Evolutionary conservation across 345 rosid genomes (phyloP), one percentile per base, ranked within the genome.

Genomic region (Rhizophora apiculata): DNA sequence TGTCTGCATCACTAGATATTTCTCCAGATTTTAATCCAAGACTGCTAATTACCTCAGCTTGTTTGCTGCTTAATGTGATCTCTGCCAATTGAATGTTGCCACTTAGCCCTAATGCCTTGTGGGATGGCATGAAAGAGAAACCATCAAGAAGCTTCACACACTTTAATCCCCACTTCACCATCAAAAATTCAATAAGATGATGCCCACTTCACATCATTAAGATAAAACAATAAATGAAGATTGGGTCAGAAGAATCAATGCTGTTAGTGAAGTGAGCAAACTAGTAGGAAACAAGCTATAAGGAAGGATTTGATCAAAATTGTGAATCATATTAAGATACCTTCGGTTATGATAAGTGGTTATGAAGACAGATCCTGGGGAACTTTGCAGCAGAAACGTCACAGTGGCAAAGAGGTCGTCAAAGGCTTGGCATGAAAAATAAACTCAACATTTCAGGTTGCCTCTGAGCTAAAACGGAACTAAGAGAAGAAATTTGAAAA

Each of bases 281-380:
- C 24, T 34, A 7, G 5, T 31, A 54, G 39, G n/a, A 16, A 26
- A 62, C 43, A 60, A 24, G 52, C 18, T 18, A 53, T 2, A 46
- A 8, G 19, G 20, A 61, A 24, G 22, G 65, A 29, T 34, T n/a
- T 30, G n/a, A 64, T 31, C 58, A 73, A 36, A 61, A 66, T n/a
- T 49, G 73, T 11, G 37, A 24, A 62, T 34, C 37, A 34, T 8
- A 34, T 8, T 8, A 1, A n/a, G 53, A 22, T 84, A 93, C 98
- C 98, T 91, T 46, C 97, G 78, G 81, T 89, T 91, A 74, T 93
- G 98, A 76, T 93, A 93, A 11, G 97, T 85, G 55, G 98, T 91
- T 66, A 88, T 84, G 75, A 93, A 91, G 72, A 85, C 92, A 3
- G 96, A 80, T 22, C 86, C 87, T 0, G 91, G 92, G 78, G 85